Conservation (phyloP, 1,284 basidiomycete species). For the Ceratobasidium sp. region DNA sequence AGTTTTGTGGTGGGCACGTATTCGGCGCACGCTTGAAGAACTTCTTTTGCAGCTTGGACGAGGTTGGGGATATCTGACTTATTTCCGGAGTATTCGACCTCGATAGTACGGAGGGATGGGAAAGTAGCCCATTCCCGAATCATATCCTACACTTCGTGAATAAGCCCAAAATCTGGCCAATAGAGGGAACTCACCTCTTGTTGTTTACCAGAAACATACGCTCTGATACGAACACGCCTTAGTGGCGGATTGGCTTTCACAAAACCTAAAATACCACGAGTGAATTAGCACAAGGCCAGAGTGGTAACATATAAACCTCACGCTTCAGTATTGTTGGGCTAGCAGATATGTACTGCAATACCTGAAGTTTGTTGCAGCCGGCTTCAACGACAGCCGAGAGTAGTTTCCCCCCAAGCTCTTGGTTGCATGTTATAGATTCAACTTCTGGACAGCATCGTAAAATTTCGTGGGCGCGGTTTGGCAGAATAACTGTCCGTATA, state of each 20-base stretch:
- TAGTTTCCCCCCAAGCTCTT: slow-evolving; percentile 7
- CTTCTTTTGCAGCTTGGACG: background rate
- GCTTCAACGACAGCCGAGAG: background rate
- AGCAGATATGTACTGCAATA: background rate
- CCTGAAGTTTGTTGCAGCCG: slow-evolving; percentile 19
- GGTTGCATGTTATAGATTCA: slow-evolving; percentile 10
- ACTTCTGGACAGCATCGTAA: slow-evolving; percentile 10
- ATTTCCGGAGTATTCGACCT: background rate
- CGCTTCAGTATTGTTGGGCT: background rate
- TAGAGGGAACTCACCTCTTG: background rate
- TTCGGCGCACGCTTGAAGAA: background rate
- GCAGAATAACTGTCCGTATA: slow-evolving; percentile 24
- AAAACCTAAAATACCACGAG: background rate
- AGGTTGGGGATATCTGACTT: background rate
- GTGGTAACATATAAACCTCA: background rate
- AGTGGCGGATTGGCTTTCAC: background rate
- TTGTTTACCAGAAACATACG: background rate
- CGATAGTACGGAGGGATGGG: slow-evolving; percentile 23
- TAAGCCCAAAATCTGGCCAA: background rate
- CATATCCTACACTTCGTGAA: background rate
- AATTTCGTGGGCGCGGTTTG: slow-evolving; percentile 12
- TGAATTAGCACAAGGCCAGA: background rate
- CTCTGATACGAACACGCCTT: background rate
- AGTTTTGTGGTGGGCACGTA: background rate
- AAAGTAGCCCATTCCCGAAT: background rate